Evolutionary conservation across 306 rosid species (phyloP), one percentile per base, ranked within the genome.

Genomic region (Acacia crassicarpa): DNA sequence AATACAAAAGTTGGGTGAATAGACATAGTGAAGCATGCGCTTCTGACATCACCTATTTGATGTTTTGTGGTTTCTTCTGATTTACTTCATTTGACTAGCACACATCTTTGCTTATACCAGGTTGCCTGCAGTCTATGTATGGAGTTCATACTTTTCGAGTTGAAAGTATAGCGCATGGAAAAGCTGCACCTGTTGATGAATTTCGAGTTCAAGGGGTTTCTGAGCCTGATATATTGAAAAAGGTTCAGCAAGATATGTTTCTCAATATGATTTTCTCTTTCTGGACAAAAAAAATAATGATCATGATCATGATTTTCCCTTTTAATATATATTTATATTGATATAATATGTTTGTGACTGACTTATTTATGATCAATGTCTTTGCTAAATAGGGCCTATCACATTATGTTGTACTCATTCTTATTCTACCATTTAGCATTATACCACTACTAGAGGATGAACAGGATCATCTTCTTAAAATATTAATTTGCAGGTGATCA

Each of bases 131-230:
- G 84, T 90, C 95, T 76, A 81, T 74, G 72, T 91, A 90, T 82
- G 98, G 97, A 78, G 82, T 95, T 75, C 94, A 93, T 74, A 95
- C 99, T 78, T 87, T 93, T 78, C 83, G 99, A 86, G 66, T 95
- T 87, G 97, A 93, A 87, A 93, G 98, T 78, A 90, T 91, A 85
- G 94, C 91, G 40, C 76, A 25, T 78, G 97, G 98, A 80, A 93
- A 88, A 89, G 94, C 99, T 20, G 89, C 99, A 54, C 89, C 90
- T 48, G 94, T 93, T 35, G 99, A 95, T 90, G 95, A 88, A 80
- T 83, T 95, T 77, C 98, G 88, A 88, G 79, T 93, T 87, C 99
- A 91, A 82, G 99, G 99, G 76, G 83, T 95, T 88, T 90, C 88
- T 54, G 86, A 93, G 63, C 97, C 98, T 81, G 84, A 84, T 83